Base-by-base conservation (phyloP, 352 stramenopile species). In the Blastocystis sp. region DNA sequence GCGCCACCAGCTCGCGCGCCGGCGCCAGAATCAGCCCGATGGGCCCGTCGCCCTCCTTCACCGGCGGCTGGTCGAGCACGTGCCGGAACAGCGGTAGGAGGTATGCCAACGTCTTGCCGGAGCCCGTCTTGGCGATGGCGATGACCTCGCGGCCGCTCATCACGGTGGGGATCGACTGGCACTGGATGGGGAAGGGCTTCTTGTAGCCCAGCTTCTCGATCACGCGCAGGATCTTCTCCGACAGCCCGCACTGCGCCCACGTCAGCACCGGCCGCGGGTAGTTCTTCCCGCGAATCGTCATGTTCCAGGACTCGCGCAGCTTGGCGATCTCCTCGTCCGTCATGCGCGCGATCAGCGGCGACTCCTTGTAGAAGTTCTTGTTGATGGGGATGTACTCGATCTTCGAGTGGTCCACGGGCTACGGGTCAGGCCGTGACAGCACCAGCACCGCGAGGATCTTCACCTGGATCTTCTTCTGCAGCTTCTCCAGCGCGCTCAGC, bases 141-240 rank as follows among this genome's bases (percentile, higher is more conserved):
- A 99, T 99, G 1, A 99, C 94, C 91, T 99, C 97, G 53, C 97
- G 92, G 17, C 97, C 97, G 0, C 93, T 94, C 96, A 99, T 99
- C 88, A 99, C 98, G 21, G 95, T 96, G 45, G 97, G 97, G 23
- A 99, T 89, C 2, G 94, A 91, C 90, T 98, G 96, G 34, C 94
- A 92, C 89, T 99, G 97, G 79, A 99, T 98, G 0, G 96, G 93
- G 90, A 98, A 99, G 2, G 97, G 97, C 69, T 96, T 93, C 2
- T 91, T 88, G 89, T 98, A 98, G 0, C 92, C 92, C 86, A 96
- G 92, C 69, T 96, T 96, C 48, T 96, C 92, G 64, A 99, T 93
- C 9, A 98, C 91, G 69, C 94, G 92, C 67, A 98, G 92, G 89
- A 98, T 90, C 62, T 77, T 81, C 77, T 98, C 93, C 64, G 93